Percentiles rank a stretch among this genome's conserved stretches.
Evolutionary conservation across 148 eudicot genomes (phyloP).

Genomic region (Salicornia ramosissima): DNA sequence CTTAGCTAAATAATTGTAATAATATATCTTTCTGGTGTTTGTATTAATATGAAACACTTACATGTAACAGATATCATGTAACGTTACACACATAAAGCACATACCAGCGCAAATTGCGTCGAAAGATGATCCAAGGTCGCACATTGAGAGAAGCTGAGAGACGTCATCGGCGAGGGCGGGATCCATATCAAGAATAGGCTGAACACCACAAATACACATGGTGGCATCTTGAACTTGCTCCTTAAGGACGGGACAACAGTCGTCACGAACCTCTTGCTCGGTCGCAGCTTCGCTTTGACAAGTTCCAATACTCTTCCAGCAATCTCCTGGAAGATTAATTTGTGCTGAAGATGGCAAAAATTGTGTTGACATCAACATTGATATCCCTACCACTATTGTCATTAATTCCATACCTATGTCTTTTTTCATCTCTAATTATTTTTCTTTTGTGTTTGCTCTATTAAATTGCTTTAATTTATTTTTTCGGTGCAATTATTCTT

Average conservation of each 20-base stretch:
- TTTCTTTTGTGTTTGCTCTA: not conserved
- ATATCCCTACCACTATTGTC: not conserved
- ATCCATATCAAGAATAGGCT: not conserved
- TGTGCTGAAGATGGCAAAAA: not conserved
- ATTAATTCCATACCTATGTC: not conserved
- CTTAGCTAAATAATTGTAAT: too few relatives aligned
- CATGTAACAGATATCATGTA: too few relatives aligned
- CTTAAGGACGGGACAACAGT: not conserved
- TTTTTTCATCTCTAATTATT: not conserved
- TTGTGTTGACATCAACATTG: not conserved
- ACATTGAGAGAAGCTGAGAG: not conserved
- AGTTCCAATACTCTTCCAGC: not conserved
- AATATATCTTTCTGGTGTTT: too few relatives aligned
- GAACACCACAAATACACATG: not conserved
- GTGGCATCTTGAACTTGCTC: not conserved
- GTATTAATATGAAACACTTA: too few relatives aligned
- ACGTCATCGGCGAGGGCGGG: not conserved
- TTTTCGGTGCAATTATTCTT: not conserved
- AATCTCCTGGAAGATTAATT: constrained; percentile 3
- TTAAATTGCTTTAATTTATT: not conserved
- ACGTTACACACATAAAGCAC: too few relatives aligned
- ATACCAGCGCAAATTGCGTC: constrained; percentile 13
- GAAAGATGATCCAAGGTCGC: not conserved
- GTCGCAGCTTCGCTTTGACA: not conserved
- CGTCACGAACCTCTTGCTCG: not conserved